A percentile compares a stretch with the other conserved stretches of the same genome.
These are phyloP conservation scores for Trifolium repens DNA, from an alignment of 306 rosid genomes.

Conservation along the genomic window DNA sequence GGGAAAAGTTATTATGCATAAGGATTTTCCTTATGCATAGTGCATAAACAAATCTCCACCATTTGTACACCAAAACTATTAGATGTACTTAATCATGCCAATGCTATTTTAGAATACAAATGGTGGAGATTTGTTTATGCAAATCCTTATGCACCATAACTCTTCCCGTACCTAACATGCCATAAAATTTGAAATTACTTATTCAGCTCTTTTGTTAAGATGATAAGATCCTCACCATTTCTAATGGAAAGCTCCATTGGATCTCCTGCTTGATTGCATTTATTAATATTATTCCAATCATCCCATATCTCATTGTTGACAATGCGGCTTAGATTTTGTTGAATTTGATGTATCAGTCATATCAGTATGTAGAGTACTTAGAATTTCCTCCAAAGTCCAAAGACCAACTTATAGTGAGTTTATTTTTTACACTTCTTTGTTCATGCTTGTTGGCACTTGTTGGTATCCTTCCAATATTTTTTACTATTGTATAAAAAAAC, in stretches of 20 bases:
- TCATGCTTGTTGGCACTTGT: background rate
- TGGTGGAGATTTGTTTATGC: too few species aligned
- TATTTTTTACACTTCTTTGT: too few species aligned
- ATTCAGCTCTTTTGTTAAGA: background rate
- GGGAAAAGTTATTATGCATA: too few species aligned
- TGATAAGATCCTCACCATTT: background rate
- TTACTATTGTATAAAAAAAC: too few species aligned
- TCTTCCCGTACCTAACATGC: background rate
- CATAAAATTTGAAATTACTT: background rate
- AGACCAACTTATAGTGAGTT: too few species aligned
- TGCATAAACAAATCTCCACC: too few species aligned
- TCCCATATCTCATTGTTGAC: background rate
- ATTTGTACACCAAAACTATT: too few species aligned
- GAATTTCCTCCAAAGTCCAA: background rate
- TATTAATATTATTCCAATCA: background rate
- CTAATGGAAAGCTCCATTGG: background rate
- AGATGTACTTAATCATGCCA: too few species aligned
- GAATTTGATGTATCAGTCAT: background rate
- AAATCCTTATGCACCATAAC: too few species aligned
- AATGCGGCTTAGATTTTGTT: background rate
- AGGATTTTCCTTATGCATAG: too few species aligned
- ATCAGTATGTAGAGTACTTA: background rate
- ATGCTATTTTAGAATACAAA: too few species aligned
- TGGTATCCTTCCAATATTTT: too few species aligned
- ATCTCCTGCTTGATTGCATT: conserved; percentile 1